phyloP scores from a whole-genome alignment of 2,329 filamentous ascomycete genomes.

The Cadophora malorum region DNA sequence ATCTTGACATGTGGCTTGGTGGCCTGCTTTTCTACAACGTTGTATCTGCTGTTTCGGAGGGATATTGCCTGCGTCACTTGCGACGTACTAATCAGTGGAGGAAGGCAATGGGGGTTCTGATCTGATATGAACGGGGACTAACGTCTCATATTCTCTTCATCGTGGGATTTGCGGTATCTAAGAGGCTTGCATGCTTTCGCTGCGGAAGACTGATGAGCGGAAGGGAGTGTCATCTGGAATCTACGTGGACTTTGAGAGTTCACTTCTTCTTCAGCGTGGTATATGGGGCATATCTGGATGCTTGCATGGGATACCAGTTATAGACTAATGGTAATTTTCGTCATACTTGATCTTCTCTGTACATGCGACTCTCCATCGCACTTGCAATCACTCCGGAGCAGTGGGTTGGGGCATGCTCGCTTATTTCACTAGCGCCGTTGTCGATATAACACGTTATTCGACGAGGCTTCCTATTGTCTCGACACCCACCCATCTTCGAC shows the following conservation, averaged over 20 bases:
- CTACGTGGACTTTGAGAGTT: background rate
- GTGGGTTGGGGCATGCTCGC: slow-evolving; percentile 1
- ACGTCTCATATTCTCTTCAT: background rate
- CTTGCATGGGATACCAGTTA: background rate
- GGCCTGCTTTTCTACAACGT: background rate
- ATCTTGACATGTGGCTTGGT: background rate
- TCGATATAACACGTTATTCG: background rate
- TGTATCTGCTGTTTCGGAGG: background rate
- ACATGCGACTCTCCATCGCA: background rate
- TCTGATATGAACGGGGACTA: background rate
- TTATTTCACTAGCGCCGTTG: slow-evolving; percentile 3
- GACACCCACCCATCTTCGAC: background rate
- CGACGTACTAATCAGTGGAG: slow-evolving; percentile 3
- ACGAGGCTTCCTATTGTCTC: slow-evolving; percentile 6
- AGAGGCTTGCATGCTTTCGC: background rate
- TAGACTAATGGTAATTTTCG: background rate
- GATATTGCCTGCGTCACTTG: background rate
- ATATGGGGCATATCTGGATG: background rate
- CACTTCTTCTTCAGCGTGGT: background rate
- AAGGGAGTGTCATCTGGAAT: background rate
- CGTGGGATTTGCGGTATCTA: background rate
- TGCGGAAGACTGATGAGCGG: background rate
- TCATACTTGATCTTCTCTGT: background rate
- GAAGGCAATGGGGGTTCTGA: background rate
- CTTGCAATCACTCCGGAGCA: background rate